Base-by-base conservation (phyloP, 108 stramenopile genomes). In the Skeletonema potamos region DNA sequence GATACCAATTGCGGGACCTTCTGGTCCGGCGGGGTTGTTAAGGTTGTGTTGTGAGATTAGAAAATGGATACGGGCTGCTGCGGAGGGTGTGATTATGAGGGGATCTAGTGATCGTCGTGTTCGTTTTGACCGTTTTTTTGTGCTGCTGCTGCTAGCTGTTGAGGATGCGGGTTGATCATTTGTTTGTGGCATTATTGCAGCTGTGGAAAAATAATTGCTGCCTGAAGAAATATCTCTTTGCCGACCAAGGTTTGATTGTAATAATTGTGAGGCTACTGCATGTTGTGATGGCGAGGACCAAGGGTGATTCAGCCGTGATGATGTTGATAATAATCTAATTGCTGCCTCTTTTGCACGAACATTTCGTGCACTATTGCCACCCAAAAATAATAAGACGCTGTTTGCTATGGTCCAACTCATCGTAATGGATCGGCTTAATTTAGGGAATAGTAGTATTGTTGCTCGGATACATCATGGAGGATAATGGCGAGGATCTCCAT, bases 1-100 rank as follows among this genome's bases (percentile, higher is more conserved):
- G 26, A 99, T 96, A 11, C 98, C 99, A 10, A 96, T 27, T 12
- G 94, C 92, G 18, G 13, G 34, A 5, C 30, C 51, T 12, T 54
- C 64, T 3, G 27, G 20, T 1, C 8, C 46, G 22, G 11, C 39
- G 24, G 43, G 55, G 4, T 66, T 57, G 17, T 62, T 41, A 27
- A 64, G 37, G 41, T 79, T 79, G 41, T 79, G 79, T 18, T 58
- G 44, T 11, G 66, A 61, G 33, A 79, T 73, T 41, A 79, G 43
- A 27, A 65, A 46, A 37, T 68, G 54, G 30, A 79, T 79, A 0
- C 79, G 66, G 30, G 66, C 66, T 28, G 79, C 79, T 24, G 79
- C 79, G 12, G 71, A 26, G 54, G 79, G 66, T 27, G 79, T 79
- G 66, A 79, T 48, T 17, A 56, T 69, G 22, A 79, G 65, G 26